Evolutionary conservation across 495 filamentous ascomycete genomes (phyloP), one percentile per base, ranked within the genome.

Genomic region (Parmelia sp.): DNA sequence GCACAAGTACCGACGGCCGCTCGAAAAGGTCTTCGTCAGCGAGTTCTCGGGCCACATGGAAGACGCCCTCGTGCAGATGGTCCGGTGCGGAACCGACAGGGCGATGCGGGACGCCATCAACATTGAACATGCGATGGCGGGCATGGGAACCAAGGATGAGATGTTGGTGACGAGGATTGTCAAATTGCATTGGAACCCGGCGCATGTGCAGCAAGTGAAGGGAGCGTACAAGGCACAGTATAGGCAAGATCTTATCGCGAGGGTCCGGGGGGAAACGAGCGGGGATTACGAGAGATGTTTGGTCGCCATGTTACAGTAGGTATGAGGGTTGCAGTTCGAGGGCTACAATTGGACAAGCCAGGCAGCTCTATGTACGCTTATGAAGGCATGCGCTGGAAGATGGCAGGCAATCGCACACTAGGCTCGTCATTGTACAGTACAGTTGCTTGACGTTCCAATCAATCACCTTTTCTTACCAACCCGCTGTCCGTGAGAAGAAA

Each of bases 11-110:
- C 79, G 84, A 2, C 74, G 78, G 15, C 74, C 81, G 25, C 77
- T 98, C 12, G 86, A 90, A 61, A 84, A 84, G 35, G 85, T 90
- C 59, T 82, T 97, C 49, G 80, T 82, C 60, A 87, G 82, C 76
- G 87, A 94, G 71, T 96, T 96, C 75, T 88, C 86, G 1, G 93
- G 92, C 1, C 93, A 97, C 69, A 96, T 97, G 91, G 83, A 92
- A 74, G 82, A 88, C 33, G 91, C 91, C 0, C 75, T 96, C n/a
- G 73, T 92, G 47, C 84, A 83, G 60, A 90, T 96, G 74, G 76
- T 96, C 7, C 82, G 82, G n/a, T 80, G 84, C 0, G 94, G 89
- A 8, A 75, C 83, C 15, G 90, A 97, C 70, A 88, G 87, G 58
- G 89, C 88, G 29, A 86, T 88, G 82, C 83, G 89, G 53, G 92